Percentiles rank a stretch among this genome's conserved stretches.
These are phyloP conservation scores for Phytopythium oedochilum DNA, from an alignment of 352 stramenopile genomes.

Conservation along the genomic window DNA sequence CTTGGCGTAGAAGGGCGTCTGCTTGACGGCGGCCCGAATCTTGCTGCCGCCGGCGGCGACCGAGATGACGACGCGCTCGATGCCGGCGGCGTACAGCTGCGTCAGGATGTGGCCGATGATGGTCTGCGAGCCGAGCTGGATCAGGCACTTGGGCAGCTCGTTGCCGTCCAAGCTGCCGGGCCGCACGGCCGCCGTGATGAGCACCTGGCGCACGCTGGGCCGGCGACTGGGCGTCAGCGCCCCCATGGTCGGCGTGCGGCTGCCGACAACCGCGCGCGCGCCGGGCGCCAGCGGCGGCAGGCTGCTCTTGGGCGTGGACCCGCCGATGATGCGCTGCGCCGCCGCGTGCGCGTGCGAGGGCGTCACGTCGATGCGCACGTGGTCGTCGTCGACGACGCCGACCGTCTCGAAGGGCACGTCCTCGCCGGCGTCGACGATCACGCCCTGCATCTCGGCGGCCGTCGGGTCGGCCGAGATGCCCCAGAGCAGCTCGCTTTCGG, in stretches of 20 bases:
- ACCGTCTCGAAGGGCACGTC: conserved; percentile 74
- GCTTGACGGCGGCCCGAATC: conserved; percentile 61
- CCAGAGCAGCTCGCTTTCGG: conserved; percentile 38
- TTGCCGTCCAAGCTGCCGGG: conserved; percentile 48
- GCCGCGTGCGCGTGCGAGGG: neutral
- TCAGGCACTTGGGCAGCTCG: conserved; percentile 64
- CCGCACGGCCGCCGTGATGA: conserved; percentile 60
- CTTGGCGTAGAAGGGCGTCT: conserved; percentile 63
- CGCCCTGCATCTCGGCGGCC: conserved; percentile 67
- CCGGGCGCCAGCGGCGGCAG: conserved; percentile 3
- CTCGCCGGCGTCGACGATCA: conserved; percentile 72
- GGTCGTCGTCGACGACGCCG: conserved; percentile 15
- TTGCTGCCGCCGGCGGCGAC: conserved; percentile 50
- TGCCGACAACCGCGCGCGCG: neutral
- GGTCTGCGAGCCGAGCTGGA: conserved; percentile 62
- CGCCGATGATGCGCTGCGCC: neutral
- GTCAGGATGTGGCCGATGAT: conserved; percentile 79
- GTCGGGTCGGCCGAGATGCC: conserved; percentile 55
- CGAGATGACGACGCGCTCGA: conserved; percentile 77
- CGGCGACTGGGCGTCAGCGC: conserved; percentile 15
- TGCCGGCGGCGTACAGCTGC: conserved; percentile 66
- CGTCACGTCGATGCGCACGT: conserved; percentile 13
- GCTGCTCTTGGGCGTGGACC: conserved; percentile 15
- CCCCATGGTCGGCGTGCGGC: conserved; percentile 4
- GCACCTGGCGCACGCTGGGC: conserved; percentile 38